These are phyloP conservation scores for Stentor coeruleus DNA, from an alignment of 73 alveolate genomes.

Conservation along the genomic window DNA sequence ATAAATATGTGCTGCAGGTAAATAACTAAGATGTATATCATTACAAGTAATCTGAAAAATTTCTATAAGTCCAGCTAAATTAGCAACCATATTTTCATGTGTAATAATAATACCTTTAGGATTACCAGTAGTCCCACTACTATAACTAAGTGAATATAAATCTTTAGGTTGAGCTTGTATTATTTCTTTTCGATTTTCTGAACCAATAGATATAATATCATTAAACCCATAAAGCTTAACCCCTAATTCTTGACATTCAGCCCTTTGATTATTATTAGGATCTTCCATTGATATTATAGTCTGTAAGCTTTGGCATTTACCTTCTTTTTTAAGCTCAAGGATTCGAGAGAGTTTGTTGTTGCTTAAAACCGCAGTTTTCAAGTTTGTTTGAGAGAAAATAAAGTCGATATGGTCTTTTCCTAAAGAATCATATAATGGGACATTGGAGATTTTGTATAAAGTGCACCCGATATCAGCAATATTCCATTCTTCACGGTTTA, in stretches of 20 bases:
- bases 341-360: conserved; percentile 38
- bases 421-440: conserved; percentile 88
- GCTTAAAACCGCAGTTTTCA: conserved; percentile 47
- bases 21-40: conserved; percentile 84
- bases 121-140: conserved; percentile 97
- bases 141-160: conserved; percentile 83
- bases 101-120: conserved; percentile 96
- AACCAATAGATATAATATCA: conserved; percentile 46
- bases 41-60: conserved; percentile 47
- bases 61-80: conserved; percentile 43
- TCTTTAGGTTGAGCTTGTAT: conserved; percentile 47
- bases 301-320: conserved; percentile 41
- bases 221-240: conserved; percentile 38
- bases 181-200: conserved; percentile 32
- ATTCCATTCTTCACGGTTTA: conserved; percentile 85
- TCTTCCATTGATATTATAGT: conserved; percentile 42
- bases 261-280: conserved; percentile 36
- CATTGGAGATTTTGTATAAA: conserved; percentile 58
- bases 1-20: conserved; percentile 94
- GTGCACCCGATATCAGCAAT: conserved; percentile 56
- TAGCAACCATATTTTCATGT: conserved; percentile 54
- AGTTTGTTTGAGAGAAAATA: conserved; percentile 62
- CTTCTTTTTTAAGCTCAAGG: conserved; percentile 45
- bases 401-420: conserved; percentile 71
- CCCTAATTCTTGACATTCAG: conserved; percentile 37